Percentiles rank a stretch among this genome's conserved stretches.
These are phyloP conservation scores for Apiotrichum akiyoshidainum DNA, from an alignment of 1,284 basidiomycete species.

Conservation along the genomic window DNA sequence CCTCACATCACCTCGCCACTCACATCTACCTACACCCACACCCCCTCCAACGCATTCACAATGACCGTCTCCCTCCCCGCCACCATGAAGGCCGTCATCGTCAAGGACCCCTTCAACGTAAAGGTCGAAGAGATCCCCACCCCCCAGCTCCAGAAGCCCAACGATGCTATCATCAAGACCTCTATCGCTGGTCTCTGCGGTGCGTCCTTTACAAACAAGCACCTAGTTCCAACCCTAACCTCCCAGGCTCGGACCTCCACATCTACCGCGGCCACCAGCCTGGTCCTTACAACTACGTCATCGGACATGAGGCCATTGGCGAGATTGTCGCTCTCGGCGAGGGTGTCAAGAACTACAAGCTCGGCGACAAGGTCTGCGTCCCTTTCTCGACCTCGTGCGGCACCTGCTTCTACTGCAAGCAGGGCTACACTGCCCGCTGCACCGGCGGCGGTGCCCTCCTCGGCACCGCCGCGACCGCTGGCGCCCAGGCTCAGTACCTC, in stretches of 20 bases:
- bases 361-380: slow-evolving; percentile 80
- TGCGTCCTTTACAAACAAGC: slow-evolving; percentile 18
- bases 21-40: neutral
- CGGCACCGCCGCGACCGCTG: slow-evolving; percentile 62
- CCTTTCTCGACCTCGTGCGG: slow-evolving; percentile 80
- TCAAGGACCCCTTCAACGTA: slow-evolving; percentile 33
- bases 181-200: slow-evolving; percentile 40
- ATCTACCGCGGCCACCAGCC: slow-evolving; percentile 63
- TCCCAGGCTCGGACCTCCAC: slow-evolving; percentile 80
- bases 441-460: slow-evolving; percentile 43
- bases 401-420: slow-evolving; percentile 59
- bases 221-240: slow-evolving; percentile 3
- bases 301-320: slow-evolving; percentile 80
- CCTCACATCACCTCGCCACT: neutral
- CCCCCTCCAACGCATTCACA: neutral
- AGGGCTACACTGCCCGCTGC: slow-evolving; percentile 75
- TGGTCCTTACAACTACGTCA: slow-evolving; percentile 27
- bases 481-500: slow-evolving; percentile 83
- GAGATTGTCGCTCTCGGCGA: slow-evolving; percentile 69
- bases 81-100: slow-evolving; percentile 42
- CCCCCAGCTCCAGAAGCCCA: slow-evolving; percentile 28
- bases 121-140: slow-evolving; percentile 32
- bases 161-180: slow-evolving; percentile 42
- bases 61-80: slow-evolving; percentile 16
- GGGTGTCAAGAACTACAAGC: slow-evolving; percentile 63